phyloP scores from a whole-genome alignment of 2,329 filamentous ascomycete genomes.

The Pyrenochaeta sp. region DNA sequence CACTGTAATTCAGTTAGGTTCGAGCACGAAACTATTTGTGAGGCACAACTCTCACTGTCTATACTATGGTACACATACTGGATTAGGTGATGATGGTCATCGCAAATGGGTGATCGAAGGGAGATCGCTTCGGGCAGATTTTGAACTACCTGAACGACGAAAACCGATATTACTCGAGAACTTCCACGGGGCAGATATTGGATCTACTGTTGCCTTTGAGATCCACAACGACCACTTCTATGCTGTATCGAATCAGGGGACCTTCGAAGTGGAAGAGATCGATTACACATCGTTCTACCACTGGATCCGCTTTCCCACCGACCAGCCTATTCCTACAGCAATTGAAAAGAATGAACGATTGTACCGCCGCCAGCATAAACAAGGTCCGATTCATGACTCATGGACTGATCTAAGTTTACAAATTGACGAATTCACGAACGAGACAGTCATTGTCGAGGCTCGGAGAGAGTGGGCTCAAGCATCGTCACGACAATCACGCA shows the following conservation, averaged over 20 bases:
- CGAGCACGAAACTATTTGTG: constrained; percentile 68
- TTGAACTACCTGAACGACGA: constrained; percentile 52
- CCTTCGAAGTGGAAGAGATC: constrained; percentile 67
- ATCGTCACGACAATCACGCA: constrained; percentile 65
- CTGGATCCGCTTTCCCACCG: constrained; percentile 68
- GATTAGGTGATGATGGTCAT: constrained; percentile 60
- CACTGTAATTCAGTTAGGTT: constrained; percentile 21
- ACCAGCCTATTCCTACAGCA: constrained; percentile 49
- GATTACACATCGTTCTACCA: constrained; percentile 75
- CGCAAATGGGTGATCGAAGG: constrained; percentile 70
- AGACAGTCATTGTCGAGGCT: constrained; percentile 69
- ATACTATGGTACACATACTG: constrained; percentile 71
- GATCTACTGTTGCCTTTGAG: constrained; percentile 74
- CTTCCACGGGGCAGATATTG: constrained; percentile 70
- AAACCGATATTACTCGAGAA: constrained; percentile 62
- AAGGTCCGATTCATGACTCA: constrained; percentile 76
- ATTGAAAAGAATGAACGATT: constrained; percentile 59
- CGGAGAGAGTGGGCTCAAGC: constrained; percentile 71
- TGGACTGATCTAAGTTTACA: constrained; percentile 73
- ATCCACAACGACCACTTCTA: constrained; percentile 73
- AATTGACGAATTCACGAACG: constrained; percentile 65
- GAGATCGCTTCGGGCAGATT: constrained; percentile 36
- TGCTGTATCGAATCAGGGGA: constrained; percentile 70
- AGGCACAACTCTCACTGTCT: constrained; percentile 68
- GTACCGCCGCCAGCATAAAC: constrained; percentile 71